These are phyloP conservation scores for Gliomastix tumulicola DNA, from an alignment of 2,329 filamentous ascomycete species.

Conservation along the genomic window DNA sequence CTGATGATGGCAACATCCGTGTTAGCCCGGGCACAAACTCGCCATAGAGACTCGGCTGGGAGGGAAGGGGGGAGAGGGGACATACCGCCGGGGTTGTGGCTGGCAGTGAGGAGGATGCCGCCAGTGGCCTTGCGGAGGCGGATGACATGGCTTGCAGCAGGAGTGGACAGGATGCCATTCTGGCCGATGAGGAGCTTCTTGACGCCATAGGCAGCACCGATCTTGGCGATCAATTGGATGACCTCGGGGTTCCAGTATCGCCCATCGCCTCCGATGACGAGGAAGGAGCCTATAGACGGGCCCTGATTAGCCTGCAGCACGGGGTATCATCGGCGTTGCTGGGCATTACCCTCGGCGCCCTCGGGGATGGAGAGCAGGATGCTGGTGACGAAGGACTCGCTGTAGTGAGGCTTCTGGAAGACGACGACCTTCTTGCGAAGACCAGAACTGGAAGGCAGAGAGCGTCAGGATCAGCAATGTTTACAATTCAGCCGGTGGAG, in stretches of 20 bases:
- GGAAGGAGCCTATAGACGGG: slow-evolving; percentile 66
- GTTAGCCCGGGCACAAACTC: slow-evolving; percentile 1
- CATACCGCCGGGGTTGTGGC: slow-evolving; percentile 95
- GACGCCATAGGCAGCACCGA: slow-evolving; percentile 91
- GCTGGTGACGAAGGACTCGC: slow-evolving; percentile 89
- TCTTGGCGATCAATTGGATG: slow-evolving; percentile 94
- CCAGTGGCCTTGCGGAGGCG: slow-evolving; percentile 91
- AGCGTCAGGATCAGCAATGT: too few relatives aligned
- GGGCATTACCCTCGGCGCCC: slow-evolving; percentile 72
- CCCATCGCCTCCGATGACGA: slow-evolving; percentile 96
- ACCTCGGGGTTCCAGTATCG: slow-evolving; percentile 97
- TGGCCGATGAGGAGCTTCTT: slow-evolving; percentile 98
- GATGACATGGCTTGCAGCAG: slow-evolving; percentile 92
- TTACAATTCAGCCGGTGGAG: too few relatives aligned
- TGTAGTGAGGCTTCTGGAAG: slow-evolving; percentile 93
- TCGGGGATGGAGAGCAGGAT: slow-evolving; percentile 96
- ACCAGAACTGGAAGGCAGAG: slow-evolving; percentile 61
- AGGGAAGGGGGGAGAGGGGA: slow-evolving; percentile 1
- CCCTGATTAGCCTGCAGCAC: too few relatives aligned
- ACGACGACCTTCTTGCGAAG: slow-evolving; percentile 98
- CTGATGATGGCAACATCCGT: slow-evolving; percentile 33
- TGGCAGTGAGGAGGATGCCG: slow-evolving; percentile 92
- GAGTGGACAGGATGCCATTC: slow-evolving; percentile 92
- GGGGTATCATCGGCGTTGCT: too few relatives aligned
- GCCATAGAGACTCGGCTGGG: slow-evolving; percentile 1